Evolutionary conservation across 2,329 filamentous ascomycete species (phyloP).

Genomic region (Neofusicoccum ribis): DNA sequence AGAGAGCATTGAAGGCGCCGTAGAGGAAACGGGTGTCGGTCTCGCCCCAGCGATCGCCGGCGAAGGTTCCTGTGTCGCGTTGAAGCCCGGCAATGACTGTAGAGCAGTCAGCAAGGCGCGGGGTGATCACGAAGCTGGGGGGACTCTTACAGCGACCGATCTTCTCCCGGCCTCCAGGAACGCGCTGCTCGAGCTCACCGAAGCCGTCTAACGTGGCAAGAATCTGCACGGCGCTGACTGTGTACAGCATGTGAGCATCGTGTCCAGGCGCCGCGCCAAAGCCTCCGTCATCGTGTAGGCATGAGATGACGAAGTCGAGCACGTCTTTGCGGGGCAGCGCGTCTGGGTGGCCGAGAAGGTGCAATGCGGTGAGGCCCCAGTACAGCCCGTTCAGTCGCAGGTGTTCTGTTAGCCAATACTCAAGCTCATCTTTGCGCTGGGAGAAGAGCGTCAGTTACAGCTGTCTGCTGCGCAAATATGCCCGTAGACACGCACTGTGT

Average conservation of each 20-base stretch:
- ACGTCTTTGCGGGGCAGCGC: constrained; percentile 78
- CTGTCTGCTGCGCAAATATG: constrained; percentile 3
- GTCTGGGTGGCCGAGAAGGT: constrained; percentile 78
- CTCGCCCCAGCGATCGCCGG: constrained; percentile 95
- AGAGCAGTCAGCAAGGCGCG: constrained; percentile 27
- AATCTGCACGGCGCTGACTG: constrained; percentile 92
- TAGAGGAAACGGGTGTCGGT: constrained; percentile 94
- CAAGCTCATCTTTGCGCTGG: constrained; percentile 84
- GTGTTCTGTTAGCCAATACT: constrained; percentile 98
- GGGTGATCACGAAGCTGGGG: neutral
- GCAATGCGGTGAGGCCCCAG: constrained; percentile 88
- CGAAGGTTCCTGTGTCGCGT: constrained; percentile 77
- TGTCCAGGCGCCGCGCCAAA: constrained; percentile 94
- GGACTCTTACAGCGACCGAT: constrained; percentile 74
- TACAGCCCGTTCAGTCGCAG: constrained; percentile 93
- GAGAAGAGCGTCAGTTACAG: constrained; percentile 21
- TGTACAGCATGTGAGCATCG: constrained; percentile 95
- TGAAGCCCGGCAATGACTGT: constrained; percentile 79
- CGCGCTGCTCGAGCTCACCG: constrained; percentile 72
- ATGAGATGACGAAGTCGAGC: constrained; percentile 93
- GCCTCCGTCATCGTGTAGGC: constrained; percentile 82
- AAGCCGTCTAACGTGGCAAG: constrained; percentile 83
- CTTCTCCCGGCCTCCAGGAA: constrained; percentile 66
- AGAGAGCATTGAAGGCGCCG: constrained; percentile 84
- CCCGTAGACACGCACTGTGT: constrained; percentile 63